These are phyloP conservation scores for Neonectria ditissima DNA, from an alignment of 2,329 filamentous ascomycete species.

Conservation along the genomic window DNA sequence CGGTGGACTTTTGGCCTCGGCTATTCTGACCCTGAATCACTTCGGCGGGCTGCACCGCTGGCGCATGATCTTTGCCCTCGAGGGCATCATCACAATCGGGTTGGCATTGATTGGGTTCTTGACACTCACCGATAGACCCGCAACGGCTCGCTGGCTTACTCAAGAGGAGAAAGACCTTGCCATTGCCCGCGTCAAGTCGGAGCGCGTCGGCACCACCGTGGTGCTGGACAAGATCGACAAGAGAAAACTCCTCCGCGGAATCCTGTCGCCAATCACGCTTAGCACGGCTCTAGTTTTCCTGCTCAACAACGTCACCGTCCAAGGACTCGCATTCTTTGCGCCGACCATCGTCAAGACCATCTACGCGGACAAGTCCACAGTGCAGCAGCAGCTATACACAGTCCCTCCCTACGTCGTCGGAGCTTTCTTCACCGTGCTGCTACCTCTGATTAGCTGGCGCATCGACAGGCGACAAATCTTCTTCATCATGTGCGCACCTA, in stretches of 20 bases:
- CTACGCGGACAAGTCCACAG: slow-evolving; percentile 48
- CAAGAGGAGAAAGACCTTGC: slow-evolving; percentile 73
- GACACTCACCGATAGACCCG: slow-evolving; percentile 73
- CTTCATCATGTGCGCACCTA: slow-evolving; percentile 68
- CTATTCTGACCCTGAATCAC: slow-evolving; percentile 67
- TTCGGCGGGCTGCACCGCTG: slow-evolving; percentile 68
- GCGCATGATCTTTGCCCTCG: slow-evolving; percentile 78
- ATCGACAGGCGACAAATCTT: slow-evolving; percentile 70
- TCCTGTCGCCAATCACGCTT: slow-evolving; percentile 68
- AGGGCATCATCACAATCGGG: slow-evolving; percentile 69
- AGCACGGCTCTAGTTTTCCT: slow-evolving; percentile 68
- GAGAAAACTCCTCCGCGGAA: slow-evolving; percentile 68
- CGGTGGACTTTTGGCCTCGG: slow-evolving; percentile 71
- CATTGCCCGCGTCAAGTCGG: slow-evolving; percentile 50
- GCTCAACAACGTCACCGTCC: slow-evolving; percentile 76
- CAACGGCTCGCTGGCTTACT: slow-evolving; percentile 71
- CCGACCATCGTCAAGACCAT: slow-evolving; percentile 76
- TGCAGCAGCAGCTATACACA: slow-evolving; percentile 76
- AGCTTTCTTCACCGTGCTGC: slow-evolving; percentile 72
- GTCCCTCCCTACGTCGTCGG: slow-evolving; percentile 79
- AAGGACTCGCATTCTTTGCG: slow-evolving; percentile 76
- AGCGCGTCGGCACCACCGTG: slow-evolving; percentile 68
- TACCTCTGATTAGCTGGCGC: slow-evolving; percentile 72
- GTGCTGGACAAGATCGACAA: slow-evolving; percentile 68
- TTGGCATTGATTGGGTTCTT: slow-evolving; percentile 68